Base-by-base conservation (phyloP, 371 early-diverging fungal genomes). In the Entomophthora muscae region DNA sequence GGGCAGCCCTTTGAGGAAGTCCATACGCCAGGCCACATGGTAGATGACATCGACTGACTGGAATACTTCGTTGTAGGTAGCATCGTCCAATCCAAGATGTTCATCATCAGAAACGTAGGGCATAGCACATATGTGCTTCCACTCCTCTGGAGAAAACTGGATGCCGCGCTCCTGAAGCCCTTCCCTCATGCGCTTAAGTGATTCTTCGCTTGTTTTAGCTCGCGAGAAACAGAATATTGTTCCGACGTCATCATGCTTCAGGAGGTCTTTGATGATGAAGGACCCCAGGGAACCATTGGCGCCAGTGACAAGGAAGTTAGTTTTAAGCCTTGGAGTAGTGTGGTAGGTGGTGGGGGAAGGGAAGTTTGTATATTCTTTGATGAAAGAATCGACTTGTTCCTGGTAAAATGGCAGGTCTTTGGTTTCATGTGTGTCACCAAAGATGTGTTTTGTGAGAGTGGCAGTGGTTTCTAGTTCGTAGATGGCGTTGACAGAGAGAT, bases 241-340 rank as follows among this genome's bases (percentile, higher is more conserved):
- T 7, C 67, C 68, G 21, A 72, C 65, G 0, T 62, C 52, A 1
- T 59, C 24, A 10, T 68, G 64, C 29, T 65, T 7, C 2, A 75
- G 55, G 32, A 77, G 13, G 27, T 68, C 69, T 0, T 61, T 61
- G n/a, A 77, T 51, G 31, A 74, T 56, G 30, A 73, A 69, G 0
- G 70, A 66, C 0, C 74, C 77, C n/a, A 77, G 59, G 1, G 73
- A 70, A 0, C 77, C 75, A 53, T 74, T 77, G 1, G 71, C 72
- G 12, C 77, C 77, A 3, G 75, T 73, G 7, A 75, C 53, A 24
- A 77, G 27, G 10, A 75, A 66, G 0, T 61, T 33, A 3, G n/a
- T 17, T 10, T 22, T 62, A n/a, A 71, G 63, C 5, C 57, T 66
- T 0, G 71, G 56, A 0, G 68, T 71, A 7, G 1, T 7, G 26